Evolutionary conservation across 805 yeast genomes (phyloP).

Genomic region (Saturnispora ahearnii): DNA sequence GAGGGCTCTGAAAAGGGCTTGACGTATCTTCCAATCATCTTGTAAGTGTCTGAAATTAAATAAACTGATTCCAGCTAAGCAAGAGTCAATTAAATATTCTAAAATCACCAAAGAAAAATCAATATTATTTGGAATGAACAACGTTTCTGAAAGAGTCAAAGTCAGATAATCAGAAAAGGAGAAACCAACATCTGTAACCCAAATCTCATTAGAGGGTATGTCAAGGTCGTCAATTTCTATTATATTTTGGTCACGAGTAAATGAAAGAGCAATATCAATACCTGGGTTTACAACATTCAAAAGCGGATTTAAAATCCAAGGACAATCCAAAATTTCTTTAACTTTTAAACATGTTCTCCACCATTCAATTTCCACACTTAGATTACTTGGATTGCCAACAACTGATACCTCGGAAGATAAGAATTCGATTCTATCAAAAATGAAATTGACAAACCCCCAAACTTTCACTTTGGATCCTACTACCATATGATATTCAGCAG

Average conservation of each 20-base stretch:
- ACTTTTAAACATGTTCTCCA: constrained; percentile 27
- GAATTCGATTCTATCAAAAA: constrained; percentile 22
- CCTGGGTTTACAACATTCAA: neutral
- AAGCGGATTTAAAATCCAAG: neutral
- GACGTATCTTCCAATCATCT: neutral
- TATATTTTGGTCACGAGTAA: neutral
- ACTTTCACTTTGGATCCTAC: constrained; percentile 6
- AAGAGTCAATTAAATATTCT: neutral
- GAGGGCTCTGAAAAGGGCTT: neutral
- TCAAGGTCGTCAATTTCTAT: neutral
- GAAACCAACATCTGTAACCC: constrained; percentile 5
- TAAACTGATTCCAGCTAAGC: neutral
- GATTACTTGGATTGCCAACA: constrained; percentile 19
- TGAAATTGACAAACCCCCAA: neutral
- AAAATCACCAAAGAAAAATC: neutral
- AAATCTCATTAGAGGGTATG: neutral
- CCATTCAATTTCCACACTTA: constrained; percentile 27
- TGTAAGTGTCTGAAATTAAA: neutral
- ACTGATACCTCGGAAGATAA: constrained; percentile 23
- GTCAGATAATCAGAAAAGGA: constrained; percentile 2
- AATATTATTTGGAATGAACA: neutral
- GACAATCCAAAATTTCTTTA: constrained; percentile 10
- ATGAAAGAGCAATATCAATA: constrained; percentile 2
- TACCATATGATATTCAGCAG: neutral
- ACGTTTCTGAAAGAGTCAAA: neutral